Conservation (phyloP, 202 grass and related monocot species). For the Musa balbisiana region DNA sequence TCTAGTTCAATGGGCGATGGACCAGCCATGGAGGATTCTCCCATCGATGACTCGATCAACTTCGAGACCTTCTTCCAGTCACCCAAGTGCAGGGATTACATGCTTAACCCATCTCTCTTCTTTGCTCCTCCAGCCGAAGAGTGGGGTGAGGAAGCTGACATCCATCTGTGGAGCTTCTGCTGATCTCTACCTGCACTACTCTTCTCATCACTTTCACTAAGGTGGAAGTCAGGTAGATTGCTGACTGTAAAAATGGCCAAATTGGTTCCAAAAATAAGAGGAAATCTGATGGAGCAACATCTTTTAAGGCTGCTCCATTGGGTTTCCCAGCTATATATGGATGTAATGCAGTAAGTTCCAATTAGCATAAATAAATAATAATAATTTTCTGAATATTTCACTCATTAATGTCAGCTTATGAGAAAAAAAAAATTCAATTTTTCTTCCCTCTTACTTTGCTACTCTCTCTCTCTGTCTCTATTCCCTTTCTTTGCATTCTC, state of each 20-base stretch:
- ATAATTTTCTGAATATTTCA: too few relatives aligned
- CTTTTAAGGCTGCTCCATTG: slow-evolving; percentile 11
- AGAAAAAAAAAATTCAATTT: too few relatives aligned
- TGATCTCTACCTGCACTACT: not conserved
- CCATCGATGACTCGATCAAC: not conserved
- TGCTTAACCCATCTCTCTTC: not conserved
- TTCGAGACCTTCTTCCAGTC: slow-evolving; percentile 18
- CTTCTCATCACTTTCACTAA: not conserved
- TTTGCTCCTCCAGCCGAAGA: not conserved
- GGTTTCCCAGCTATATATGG: not conserved
- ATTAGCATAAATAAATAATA: too few relatives aligned
- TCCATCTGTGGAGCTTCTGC: slow-evolving; percentile 14
- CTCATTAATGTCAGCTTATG: too few relatives aligned
- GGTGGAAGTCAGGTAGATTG: not conserved
- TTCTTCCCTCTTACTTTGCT: too few relatives aligned
- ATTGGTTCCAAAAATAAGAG: too few relatives aligned
- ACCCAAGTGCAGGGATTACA: slow-evolving; percentile 13
- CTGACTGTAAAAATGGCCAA: not conserved
- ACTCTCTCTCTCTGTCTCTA: too few relatives aligned
- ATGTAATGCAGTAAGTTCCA: too few relatives aligned
- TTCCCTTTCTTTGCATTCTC: too few relatives aligned
- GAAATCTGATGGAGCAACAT: not conserved
- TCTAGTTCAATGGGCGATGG: not conserved
- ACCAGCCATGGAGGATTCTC: not conserved
- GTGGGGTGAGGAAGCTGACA: slow-evolving; percentile 3